Evolutionary conservation across 1,284 basidiomycete species (phyloP), one percentile per base, ranked within the genome.

Genomic region (Cystobasidium slooffiae): DNA sequence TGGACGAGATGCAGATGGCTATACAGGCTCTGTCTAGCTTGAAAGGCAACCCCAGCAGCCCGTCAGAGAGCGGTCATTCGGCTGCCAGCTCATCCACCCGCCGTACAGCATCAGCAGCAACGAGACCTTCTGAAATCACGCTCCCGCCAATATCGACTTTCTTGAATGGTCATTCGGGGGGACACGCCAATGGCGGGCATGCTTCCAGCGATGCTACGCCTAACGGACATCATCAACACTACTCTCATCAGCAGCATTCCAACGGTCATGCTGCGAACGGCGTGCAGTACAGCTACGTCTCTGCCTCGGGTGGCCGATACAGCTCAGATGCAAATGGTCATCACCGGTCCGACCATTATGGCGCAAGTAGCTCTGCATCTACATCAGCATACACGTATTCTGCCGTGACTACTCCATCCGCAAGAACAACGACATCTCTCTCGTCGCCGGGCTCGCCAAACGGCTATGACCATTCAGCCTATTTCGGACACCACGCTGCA

Each of bases 1-100:
- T 56, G 63, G 70, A 73, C 63, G 70, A 73, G 24, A 52, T 73
- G 56, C 62, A 61, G 44, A 73, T 73, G 46, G 70, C 70, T 10
- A 73, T 73, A 20, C 49, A 49, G 43, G 70, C 70, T 37, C 44
- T 73, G 52, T 53, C 49, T 2, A 73, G 70, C 44, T 14, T 73
- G 37, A 73, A 73, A 46, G 39, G 39, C n/a, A 44, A 49, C 61
- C 37, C 43, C n/a, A 20, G n/a, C 20, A 46, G 6, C 18, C 6
- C 24, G 7, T 37, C 44, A 22, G 39, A 53, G 37, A 52, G 37
- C 41, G 22, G 37, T 7, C 39, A 65, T 24, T 24, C n/a, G 22
- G 39, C 37, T 16, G 12, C 22, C 31, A 59, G 56, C 20, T 58
- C 64, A 24, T 41, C 64, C 24, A 31, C 2, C 10, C 63, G 49